Evolutionary conservation across 345 rosid genomes (phyloP).

Genomic region (Diplotaxis tenuifolia): DNA sequence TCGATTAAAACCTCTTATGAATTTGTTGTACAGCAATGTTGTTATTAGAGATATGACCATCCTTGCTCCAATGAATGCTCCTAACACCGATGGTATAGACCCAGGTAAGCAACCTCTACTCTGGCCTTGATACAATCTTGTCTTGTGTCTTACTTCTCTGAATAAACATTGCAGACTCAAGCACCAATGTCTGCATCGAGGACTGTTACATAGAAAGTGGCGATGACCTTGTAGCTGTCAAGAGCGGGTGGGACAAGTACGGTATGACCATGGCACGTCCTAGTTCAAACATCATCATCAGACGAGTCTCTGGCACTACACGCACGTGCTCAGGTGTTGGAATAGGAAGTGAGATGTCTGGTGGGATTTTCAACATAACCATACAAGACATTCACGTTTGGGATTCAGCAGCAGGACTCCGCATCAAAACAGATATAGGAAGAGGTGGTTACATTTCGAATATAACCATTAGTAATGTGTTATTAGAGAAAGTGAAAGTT

Average conservation of each 20-base stretch:
- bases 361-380: constrained; percentile 71
- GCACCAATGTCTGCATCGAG: constrained; percentile 86
- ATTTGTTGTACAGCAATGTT: constrained; percentile 57
- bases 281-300: constrained; percentile 68
- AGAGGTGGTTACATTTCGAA: constrained; percentile 88
- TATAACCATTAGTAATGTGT: constrained; percentile 55
- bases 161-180: constrained; percentile 56
- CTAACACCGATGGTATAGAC: constrained; percentile 97
- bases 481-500: constrained; percentile 79
- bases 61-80: constrained; percentile 90
- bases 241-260: constrained; percentile 98
- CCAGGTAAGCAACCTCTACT: constrained; percentile 48
- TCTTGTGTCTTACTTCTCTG: not conserved
- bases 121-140: not conserved
- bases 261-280: constrained; percentile 85
- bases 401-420: constrained; percentile 90
- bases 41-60: constrained; percentile 82
- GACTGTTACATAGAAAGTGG: constrained; percentile 95
- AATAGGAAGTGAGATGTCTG: constrained; percentile 98
- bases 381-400: constrained; percentile 74
- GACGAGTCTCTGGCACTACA: constrained; percentile 87
- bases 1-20: not conserved
- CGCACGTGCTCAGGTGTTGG: constrained; percentile 95
- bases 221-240: constrained; percentile 92
- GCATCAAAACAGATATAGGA: constrained; percentile 84